Conservation (phyloP, 2,329 filamentous ascomycete species). For the Aspergillus niger region DNA sequence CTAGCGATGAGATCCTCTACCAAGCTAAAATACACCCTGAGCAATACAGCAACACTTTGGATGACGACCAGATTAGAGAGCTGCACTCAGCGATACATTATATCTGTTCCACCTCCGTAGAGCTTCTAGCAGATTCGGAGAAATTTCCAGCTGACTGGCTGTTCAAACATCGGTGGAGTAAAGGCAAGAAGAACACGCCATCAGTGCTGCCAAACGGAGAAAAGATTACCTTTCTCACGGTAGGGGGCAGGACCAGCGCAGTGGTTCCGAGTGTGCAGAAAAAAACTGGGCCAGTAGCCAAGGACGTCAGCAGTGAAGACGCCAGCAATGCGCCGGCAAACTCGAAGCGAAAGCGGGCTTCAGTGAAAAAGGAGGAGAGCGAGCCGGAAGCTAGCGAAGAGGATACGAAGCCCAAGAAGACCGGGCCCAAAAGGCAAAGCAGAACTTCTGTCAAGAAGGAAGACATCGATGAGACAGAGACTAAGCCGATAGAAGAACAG, state of each 20-base stretch:
- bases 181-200: constrained; percentile 72
- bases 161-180: constrained; percentile 86
- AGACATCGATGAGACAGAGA: constrained; percentile 19
- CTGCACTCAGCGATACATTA: constrained; percentile 74
- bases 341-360: constrained; percentile 37
- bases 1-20: constrained; percentile 82
- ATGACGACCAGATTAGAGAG: constrained; percentile 67
- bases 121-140: constrained; percentile 76
- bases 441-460: constrained; percentile 27
- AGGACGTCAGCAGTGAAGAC: constrained; percentile 47
- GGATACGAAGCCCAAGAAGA: constrained; percentile 27
- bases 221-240: constrained; percentile 81
- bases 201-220: constrained; percentile 77
- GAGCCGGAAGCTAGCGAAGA: constrained; percentile 23
- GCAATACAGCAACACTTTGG: constrained; percentile 84
- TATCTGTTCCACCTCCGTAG: constrained; percentile 78
- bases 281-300: constrained; percentile 67
- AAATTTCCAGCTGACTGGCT: constrained; percentile 86
- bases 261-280: constrained; percentile 84
- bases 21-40: constrained; percentile 88
- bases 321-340: constrained; percentile 23
- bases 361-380: constrained; percentile 29
- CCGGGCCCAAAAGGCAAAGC: constrained; percentile 26
- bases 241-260: constrained; percentile 88
- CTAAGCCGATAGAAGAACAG: constrained; percentile 13